phyloP scores from a whole-genome alignment of 2,329 filamentous ascomycete genomes.

The Cercospora citrullina region DNA sequence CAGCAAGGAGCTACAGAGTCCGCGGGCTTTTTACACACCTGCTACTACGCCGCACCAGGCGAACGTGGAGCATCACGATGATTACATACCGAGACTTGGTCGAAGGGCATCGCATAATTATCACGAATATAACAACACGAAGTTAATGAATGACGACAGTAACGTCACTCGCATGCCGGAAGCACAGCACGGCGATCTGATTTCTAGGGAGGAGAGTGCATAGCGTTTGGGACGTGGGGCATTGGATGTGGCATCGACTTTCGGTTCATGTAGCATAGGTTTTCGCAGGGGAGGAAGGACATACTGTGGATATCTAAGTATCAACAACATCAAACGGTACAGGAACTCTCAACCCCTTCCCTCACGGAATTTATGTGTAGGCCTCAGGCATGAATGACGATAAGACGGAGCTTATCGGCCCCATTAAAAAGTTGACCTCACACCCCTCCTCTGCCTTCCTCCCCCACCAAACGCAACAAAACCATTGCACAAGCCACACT shows the following conservation, averaged over 20 bases:
- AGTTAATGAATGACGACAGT: slow-evolving; percentile 25
- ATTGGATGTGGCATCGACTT: not conserved
- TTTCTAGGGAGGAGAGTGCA: not conserved
- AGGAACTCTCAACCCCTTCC: not conserved
- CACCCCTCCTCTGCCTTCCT: not conserved
- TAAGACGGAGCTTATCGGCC: not conserved
- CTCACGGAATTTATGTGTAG: not conserved
- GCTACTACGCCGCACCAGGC: not conserved
- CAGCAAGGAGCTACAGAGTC: slow-evolving; percentile 2
- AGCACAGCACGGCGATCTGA: slow-evolving; percentile 17
- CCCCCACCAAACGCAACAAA: not conserved
- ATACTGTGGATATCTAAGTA: not conserved
- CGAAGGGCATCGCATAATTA: not conserved
- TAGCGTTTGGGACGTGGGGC: slow-evolving; percentile 1
- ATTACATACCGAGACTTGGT: not conserved
- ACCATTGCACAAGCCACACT: not conserved
- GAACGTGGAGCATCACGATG: not conserved
- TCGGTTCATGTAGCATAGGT: slow-evolving; percentile 12
- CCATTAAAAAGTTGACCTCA: slow-evolving; percentile 7
- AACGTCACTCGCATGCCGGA: slow-evolving; percentile 22
- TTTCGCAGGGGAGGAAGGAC: not conserved
- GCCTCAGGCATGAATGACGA: slow-evolving; percentile 6
- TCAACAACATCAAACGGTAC: not conserved
- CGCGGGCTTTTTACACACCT: slow-evolving; percentile 13
- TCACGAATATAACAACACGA: slow-evolving; percentile 7